Evolutionary conservation across 139 green algal species (phyloP).

Genomic region (Chlorella sorokiniana): DNA sequence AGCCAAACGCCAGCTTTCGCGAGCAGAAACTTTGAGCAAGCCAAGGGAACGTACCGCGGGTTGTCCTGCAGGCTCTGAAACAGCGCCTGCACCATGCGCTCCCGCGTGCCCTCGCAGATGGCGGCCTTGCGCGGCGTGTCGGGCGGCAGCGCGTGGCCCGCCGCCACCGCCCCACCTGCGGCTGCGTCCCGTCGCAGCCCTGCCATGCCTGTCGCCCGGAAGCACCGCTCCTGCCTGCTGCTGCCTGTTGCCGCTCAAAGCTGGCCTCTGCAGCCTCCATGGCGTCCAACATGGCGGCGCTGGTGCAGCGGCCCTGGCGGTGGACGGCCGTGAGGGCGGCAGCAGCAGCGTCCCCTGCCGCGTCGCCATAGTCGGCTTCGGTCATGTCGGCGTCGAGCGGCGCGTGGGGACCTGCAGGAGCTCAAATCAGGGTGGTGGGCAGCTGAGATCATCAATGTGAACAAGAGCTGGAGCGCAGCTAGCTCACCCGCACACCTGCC

Average conservation of each 20-base stretch:
- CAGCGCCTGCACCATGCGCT: conserved; percentile 11
- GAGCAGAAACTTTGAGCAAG: no score
- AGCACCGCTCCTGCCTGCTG: background rate
- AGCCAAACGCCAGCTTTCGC: no score
- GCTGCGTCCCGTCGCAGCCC: background rate
- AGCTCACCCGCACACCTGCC: no score
- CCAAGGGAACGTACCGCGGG: background rate
- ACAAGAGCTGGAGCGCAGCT: no score
- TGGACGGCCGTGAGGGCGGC: background rate
- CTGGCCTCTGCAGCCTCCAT: conserved; percentile 28
- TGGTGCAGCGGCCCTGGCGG: background rate
- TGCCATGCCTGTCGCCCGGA: background rate
- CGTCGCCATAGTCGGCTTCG: background rate
- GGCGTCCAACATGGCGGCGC: conserved; percentile 18
- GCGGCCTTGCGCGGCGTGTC: conserved; percentile 27
- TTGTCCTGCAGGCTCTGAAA: conserved; percentile 11
- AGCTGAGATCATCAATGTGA: no score
- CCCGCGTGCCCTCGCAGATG: conserved; percentile 14
- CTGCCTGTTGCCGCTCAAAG: background rate
- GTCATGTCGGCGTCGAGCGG: conserved; percentile 20
- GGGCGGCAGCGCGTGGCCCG: background rate
- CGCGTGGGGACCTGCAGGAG: background rate
- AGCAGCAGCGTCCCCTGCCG: background rate
- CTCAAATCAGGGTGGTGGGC: background rate
- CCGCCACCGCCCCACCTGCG: background rate